Evolutionary conservation across 179 eudicot genomes (phyloP).

Genomic region (Kewa caespitosa): DNA sequence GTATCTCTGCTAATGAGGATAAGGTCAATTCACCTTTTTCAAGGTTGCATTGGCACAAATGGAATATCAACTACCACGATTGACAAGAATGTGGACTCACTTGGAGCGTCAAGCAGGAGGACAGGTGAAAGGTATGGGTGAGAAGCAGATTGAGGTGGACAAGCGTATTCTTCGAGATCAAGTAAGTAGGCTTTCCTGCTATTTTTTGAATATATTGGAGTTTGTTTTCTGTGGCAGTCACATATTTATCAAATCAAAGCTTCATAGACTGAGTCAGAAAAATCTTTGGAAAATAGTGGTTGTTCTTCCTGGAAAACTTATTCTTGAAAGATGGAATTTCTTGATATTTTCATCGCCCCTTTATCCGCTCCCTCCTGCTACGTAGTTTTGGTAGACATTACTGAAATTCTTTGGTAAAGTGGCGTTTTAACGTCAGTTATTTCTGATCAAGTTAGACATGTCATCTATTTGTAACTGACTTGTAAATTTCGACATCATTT

Average conservation of each 20-base stretch:
- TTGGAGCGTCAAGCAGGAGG: slow-evolving; percentile 99
- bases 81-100: slow-evolving; percentile 94
- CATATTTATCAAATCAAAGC: too few species aligned
- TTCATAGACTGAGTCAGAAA: too few species aligned
- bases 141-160: slow-evolving; percentile 99
- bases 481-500: slow-evolving; percentile 15
- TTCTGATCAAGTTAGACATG: background rate
- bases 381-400: background rate
- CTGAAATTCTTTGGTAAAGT: background rate
- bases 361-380: background rate
- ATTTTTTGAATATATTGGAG: background rate
- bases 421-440: background rate
- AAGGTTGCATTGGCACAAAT: slow-evolving; percentile 94
- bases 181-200: slow-evolving; percentile 46
- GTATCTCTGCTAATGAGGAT: background rate
- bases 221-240: too few species aligned
- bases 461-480: slow-evolving; percentile 5
- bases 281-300: background rate
- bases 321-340: background rate
- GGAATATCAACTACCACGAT: slow-evolving; percentile 92
- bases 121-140: slow-evolving; percentile 98
- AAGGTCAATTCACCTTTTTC: background rate
- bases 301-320: background rate
- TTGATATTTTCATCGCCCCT: background rate
- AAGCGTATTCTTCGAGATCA: slow-evolving; percentile 91